These are phyloP conservation scores for Exophiala aquamarina DNA, from an alignment of 2,329 filamentous ascomycete species.

Conservation along the genomic window DNA sequence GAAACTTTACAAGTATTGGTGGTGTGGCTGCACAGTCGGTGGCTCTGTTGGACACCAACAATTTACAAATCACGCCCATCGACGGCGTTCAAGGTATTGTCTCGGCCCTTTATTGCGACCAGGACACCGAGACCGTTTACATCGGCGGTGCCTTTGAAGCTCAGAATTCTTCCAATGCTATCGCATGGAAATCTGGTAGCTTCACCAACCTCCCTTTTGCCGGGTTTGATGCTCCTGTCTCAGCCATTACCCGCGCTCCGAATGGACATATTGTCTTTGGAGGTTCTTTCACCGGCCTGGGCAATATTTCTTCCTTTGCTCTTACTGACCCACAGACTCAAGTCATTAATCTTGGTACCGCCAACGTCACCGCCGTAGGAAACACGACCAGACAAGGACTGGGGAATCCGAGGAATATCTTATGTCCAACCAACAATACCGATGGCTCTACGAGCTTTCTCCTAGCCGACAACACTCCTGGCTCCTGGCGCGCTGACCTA, in stretches of 20 bases:
- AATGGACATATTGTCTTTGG: constrained; percentile 90
- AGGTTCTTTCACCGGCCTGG: constrained; percentile 82
- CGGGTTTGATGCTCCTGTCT: constrained; percentile 91
- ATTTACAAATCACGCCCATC: constrained; percentile 68
- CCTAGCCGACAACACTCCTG: constrained; percentile 70
- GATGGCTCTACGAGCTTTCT: constrained; percentile 78
- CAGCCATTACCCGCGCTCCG: constrained; percentile 75
- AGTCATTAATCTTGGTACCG: constrained; percentile 79
- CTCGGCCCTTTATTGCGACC: constrained; percentile 78
- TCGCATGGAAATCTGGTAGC: constrained; percentile 69
- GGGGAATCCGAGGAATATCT: constrained; percentile 73
- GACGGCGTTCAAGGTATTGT: constrained; percentile 82
- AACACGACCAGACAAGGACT: constrained; percentile 62
- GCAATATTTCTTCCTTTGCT: constrained; percentile 55
- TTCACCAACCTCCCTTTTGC: constrained; percentile 85
- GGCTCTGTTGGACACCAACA: constrained; percentile 76
- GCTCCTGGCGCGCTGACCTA: constrained; percentile 82
- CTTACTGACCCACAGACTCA: constrained; percentile 64
- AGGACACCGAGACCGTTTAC: constrained; percentile 75
- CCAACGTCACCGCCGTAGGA: constrained; percentile 64
- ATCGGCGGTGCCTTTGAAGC: constrained; percentile 84
- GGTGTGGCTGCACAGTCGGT: constrained; percentile 73
- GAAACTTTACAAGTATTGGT: constrained; percentile 92
- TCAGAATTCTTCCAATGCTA: constrained; percentile 82
- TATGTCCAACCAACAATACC: constrained; percentile 71